phyloP scores from a whole-genome alignment of 371 early-diverging fungal genomes.

The Mortierella sp. region DNA sequence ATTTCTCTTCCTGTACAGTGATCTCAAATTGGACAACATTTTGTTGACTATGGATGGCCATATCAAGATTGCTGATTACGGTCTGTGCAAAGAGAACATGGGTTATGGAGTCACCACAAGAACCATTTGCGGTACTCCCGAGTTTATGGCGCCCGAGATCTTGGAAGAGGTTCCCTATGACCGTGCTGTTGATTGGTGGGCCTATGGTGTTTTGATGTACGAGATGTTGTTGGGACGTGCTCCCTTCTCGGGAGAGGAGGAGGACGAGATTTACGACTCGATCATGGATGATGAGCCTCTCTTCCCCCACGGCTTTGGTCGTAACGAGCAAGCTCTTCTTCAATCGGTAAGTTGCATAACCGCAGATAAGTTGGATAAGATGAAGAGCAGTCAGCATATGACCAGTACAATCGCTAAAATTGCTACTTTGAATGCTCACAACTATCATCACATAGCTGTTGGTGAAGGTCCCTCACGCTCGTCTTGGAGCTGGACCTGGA shows the following conservation, averaged over 20 bases:
- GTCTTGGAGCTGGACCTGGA: slow-evolving; percentile 68
- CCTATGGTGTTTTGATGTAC: slow-evolving; percentile 98
- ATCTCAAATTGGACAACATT: slow-evolving; percentile 79
- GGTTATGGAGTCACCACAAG: slow-evolving; percentile 73
- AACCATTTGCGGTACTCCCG: slow-evolving; percentile 89
- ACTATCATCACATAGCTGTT: slow-evolving; percentile 50
- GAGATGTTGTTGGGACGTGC: slow-evolving; percentile 95
- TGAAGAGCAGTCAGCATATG: neutral
- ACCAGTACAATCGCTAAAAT: neutral
- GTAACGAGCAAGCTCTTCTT: slow-evolving; percentile 64
- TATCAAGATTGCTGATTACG: slow-evolving; percentile 82
- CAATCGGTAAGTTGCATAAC: slow-evolving; percentile 60
- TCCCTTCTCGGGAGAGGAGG: slow-evolving; percentile 74
- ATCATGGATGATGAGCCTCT: slow-evolving; percentile 70
- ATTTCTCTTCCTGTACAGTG: slow-evolving; percentile 59
- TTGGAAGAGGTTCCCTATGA: slow-evolving; percentile 91
- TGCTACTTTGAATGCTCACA: neutral
- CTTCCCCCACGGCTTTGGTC: slow-evolving; percentile 70
- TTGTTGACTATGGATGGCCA: slow-evolving; percentile 77
- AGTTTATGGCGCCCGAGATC: slow-evolving; percentile 91
- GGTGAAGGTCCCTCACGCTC: slow-evolving; percentile 65
- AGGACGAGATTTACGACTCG: slow-evolving; percentile 74
- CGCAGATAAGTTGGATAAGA: neutral
- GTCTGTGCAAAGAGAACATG: slow-evolving; percentile 79
- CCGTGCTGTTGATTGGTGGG: slow-evolving; percentile 99